Evolutionary conservation across 2,329 filamentous ascomycete species (phyloP), one percentile per base, ranked within the genome.

Genomic region (Orbilia quercus): DNA sequence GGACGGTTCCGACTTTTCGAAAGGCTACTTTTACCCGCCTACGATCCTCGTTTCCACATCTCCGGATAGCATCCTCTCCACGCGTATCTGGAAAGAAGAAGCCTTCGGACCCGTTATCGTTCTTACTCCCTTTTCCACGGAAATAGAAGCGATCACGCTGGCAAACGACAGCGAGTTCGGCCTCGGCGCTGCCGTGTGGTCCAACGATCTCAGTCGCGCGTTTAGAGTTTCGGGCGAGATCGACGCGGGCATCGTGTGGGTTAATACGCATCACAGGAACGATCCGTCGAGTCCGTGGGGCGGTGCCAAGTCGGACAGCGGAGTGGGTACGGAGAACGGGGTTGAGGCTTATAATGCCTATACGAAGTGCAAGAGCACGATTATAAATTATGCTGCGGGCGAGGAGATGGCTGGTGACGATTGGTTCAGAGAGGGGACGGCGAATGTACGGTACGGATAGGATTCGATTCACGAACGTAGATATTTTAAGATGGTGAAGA

Each of bases 251-350:
- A 84, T 85, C 28, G 80, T 82, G 28, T 84, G 78, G 82, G 79
- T 81, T 14, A 85, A 83, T 74, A 83, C 81, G 0, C 89, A 91
- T 79, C 89, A 91, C 78, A 84, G 89, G 34, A 91, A 91, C 76
- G 89, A 91, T 75, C 89, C 89, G 0, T 88, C 88, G 76, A 88
- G 88, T 69, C 87, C 89, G 0, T 89, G 89, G 89, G 89, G 89
- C 23, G 87, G 89, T 1, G 82, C 85, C 28, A 87, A 87, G 76
- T 82, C 82, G 36, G 83, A 85, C 0, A 88, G 86, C 75, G 89
- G 89, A 0, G 84, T 91, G 0, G 89, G 89, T 1, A 91, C 88
- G 72, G 90, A 92, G 82, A 91, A 91, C 77, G 89, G 89, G 0
- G 76, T 88, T 0, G 89, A 89, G 77, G 86, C 87, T 0, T 88